Base-by-base conservation (phyloP, 805 yeast genomes). In the Ogataea pignaliae region DNA sequence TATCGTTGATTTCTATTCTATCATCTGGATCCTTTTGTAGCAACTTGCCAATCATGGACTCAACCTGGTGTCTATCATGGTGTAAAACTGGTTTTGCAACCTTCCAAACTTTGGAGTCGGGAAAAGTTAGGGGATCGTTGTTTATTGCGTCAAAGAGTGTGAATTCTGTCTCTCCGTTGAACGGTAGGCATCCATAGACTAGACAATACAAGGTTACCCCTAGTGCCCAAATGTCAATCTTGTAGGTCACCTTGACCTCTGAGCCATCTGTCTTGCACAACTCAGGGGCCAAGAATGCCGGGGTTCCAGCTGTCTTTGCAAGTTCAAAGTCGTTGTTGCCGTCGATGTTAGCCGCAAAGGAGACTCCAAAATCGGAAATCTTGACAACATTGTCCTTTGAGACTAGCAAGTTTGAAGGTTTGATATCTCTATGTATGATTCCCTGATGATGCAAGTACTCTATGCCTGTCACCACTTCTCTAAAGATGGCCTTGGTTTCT, bases 251-350 rank as follows among this genome's bases (percentile, higher is more conserved):
- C 42, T 72, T 78, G 4, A 81, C 77, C 29, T 54, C 59, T 6
- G 57, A 55, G 41, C 63, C 74, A 43, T 75, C 78, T 1, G 86
- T 81, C 42, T 75, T 73, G 59, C 97, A 90, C 38, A 90, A 71
- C 61, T 93, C 99, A 0, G 97, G 97, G 0, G 98, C 96, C 57
- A 89, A 83, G 63, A 91, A 91, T 0, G 97, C 97, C 2, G 98
- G 98, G 0, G 98, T 91, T 5, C 98, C 99, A 0, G 95, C 98
- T 0, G 98, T 91, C 63, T 90, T 91, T 1, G 97, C 95, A 48
- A 91, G 71, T 55, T 91, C 97, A 44, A 81, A 69, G 49, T 89
- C 97, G 51, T 77, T 72, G 44, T 62, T 60, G 28, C 76, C 79
- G 40, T 78, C 80, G 26, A 60, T 36, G 31, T 54, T 57, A 1